These are phyloP conservation scores for Thermomucor indicae-seudaticae DNA, from an alignment of 371 early-diverging fungal genomes.

Conservation along the genomic window DNA sequence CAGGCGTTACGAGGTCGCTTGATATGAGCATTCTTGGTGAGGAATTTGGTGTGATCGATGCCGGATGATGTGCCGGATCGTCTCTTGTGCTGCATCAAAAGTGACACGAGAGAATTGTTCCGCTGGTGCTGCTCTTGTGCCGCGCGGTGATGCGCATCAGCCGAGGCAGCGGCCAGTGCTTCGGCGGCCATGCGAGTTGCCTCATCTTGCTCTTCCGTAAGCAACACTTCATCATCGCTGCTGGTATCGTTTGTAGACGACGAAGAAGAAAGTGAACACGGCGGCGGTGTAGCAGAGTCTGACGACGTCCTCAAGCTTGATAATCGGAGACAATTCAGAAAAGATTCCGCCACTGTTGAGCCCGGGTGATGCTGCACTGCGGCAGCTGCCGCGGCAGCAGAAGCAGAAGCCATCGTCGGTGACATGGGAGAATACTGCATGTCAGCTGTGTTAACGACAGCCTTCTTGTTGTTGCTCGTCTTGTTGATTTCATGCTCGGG, in stretches of 20 bases:
- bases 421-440: slow-evolving; percentile 13
- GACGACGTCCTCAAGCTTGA: slow-evolving; percentile 5
- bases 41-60: slow-evolving; percentile 25
- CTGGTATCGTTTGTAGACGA: slow-evolving; percentile 9
- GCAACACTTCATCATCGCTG: slow-evolving; percentile 5
- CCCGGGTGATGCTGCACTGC: slow-evolving; percentile 25
- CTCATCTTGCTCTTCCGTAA: slow-evolving; percentile 8
- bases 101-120: slow-evolving; percentile 3
- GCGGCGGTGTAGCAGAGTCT: slow-evolving; percentile 7
- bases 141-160: slow-evolving; percentile 10
- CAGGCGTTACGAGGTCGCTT: slow-evolving; percentile 38
- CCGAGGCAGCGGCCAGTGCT: slow-evolving; percentile 5
- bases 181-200: slow-evolving; percentile 11
- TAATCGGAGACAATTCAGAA: slow-evolving; percentile 20
- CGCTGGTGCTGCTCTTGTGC: slow-evolving; percentile 2
- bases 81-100: slow-evolving; percentile 9
- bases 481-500: not conserved
- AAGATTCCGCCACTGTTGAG: slow-evolving; percentile 24
- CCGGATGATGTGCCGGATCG: slow-evolving; percentile 2
- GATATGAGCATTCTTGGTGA: slow-evolving; percentile 35
- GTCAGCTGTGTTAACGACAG: not conserved
- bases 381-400: slow-evolving; percentile 21
- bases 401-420: slow-evolving; percentile 27
- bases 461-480: not conserved
- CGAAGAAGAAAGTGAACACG: slow-evolving; percentile 4